Evolutionary conservation across 2,329 filamentous ascomycete genomes (phyloP).

Genomic region (Exophiala viscosa): DNA sequence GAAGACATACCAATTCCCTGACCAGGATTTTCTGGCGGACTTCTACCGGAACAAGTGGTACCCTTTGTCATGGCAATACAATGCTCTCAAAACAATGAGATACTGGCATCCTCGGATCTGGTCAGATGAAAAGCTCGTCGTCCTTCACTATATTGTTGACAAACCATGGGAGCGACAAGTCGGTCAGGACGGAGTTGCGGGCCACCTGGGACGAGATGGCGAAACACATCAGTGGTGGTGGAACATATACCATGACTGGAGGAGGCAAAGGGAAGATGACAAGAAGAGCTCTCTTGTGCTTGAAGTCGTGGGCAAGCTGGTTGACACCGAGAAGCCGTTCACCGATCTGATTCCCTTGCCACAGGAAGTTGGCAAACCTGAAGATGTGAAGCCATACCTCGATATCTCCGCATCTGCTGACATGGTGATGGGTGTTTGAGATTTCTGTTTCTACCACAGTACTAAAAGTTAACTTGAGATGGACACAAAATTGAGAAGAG

Average conservation of each 20-base stretch:
- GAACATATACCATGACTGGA: constrained; percentile 45
- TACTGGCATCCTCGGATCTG: constrained; percentile 53
- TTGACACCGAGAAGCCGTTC: constrained; percentile 18
- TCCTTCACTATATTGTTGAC: constrained; percentile 54
- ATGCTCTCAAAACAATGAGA: constrained; percentile 53
- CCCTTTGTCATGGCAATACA: constrained; percentile 48
- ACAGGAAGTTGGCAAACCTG: constrained; percentile 19
- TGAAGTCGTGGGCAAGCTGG: constrained; percentile 13
- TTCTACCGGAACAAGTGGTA: constrained; percentile 47
- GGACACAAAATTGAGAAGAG: not conserved
- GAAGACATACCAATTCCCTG: constrained; percentile 48
- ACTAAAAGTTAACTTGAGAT: too few species aligned
- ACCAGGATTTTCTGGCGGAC: constrained; percentile 52
- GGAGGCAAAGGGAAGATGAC: constrained; percentile 8
- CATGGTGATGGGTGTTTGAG: not conserved
- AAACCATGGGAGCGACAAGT: constrained; percentile 52
- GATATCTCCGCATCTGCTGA: not conserved
- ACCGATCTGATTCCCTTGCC: constrained; percentile 17
- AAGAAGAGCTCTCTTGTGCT: constrained; percentile 9
- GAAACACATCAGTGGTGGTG: constrained; percentile 54
- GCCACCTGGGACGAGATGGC: constrained; percentile 50
- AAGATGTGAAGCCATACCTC: constrained; percentile 19
- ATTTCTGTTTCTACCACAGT: not conserved
- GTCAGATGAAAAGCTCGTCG: constrained; percentile 47
- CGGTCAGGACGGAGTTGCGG: constrained; percentile 41